Evolutionary conservation across 352 stramenopile genomes (phyloP).

Genomic region (Phytophthora foliorum): DNA sequence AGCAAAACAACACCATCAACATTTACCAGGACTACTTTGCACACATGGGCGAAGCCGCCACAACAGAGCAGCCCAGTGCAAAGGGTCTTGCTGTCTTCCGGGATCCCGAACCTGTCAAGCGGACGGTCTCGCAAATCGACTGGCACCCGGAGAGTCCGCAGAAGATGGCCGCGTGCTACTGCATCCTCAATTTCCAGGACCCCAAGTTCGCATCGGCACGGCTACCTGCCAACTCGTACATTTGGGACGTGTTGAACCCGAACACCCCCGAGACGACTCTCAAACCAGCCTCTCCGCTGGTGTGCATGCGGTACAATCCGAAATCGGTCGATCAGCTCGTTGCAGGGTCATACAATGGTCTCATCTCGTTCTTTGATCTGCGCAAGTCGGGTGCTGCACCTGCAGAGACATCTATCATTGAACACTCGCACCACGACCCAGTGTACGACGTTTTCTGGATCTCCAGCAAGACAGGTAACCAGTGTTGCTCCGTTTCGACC

Average conservation of each 20-base stretch:
- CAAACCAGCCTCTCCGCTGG: slow-evolving; percentile 88
- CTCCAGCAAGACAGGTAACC: slow-evolving; percentile 96
- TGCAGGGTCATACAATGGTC: slow-evolving; percentile 96
- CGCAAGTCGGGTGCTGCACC: slow-evolving; percentile 92
- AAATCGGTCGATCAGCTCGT: slow-evolving; percentile 97
- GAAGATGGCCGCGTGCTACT: slow-evolving; percentile 98
- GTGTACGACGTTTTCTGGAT: slow-evolving; percentile 98
- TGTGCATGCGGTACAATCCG: slow-evolving; percentile 96
- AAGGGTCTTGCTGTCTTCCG: slow-evolving; percentile 98
- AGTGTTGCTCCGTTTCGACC: slow-evolving; percentile 97
- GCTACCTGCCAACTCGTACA: slow-evolving; percentile 92
- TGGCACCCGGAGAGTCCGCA: slow-evolving; percentile 97
- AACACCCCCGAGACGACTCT: slow-evolving; percentile 97
- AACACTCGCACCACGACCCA: slow-evolving; percentile 98
- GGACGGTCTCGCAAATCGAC: slow-evolving; percentile 96
- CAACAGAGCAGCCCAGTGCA: slow-evolving; percentile 95
- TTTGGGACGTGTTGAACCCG: slow-evolving; percentile 98
- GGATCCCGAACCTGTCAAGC: slow-evolving; percentile 94
- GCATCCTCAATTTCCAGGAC: slow-evolving; percentile 97
- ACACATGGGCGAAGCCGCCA: slow-evolving; percentile 92
- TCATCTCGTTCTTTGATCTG: slow-evolving; percentile 97
- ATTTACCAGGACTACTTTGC: slow-evolving; percentile 98
- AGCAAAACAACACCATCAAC: slow-evolving; percentile 99
- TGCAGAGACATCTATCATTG: slow-evolving; percentile 94
- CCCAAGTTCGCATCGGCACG: slow-evolving; percentile 89